phyloP scores from a whole-genome alignment of 2,329 filamentous ascomycete genomes.

The Trichothecium roseum region DNA sequence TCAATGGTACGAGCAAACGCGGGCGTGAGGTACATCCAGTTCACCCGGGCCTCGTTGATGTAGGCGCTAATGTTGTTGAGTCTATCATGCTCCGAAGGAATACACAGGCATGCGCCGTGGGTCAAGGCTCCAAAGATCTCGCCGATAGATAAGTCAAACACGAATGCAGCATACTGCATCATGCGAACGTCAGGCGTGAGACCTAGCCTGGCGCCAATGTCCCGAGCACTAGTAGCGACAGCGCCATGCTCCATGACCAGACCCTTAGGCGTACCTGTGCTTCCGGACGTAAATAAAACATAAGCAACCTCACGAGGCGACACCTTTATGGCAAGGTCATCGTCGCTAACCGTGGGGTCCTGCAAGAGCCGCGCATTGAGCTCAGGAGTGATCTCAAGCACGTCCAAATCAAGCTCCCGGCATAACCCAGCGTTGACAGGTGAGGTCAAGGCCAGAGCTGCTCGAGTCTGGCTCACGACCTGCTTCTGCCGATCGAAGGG shows the following conservation, averaged over 20 bases:
- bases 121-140: slow-evolving; percentile 1
- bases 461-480: slow-evolving; percentile 2
- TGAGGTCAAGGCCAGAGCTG: neutral
- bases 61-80: neutral
- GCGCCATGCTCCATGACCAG: slow-evolving; percentile 7
- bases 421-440: neutral
- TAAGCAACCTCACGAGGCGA: slow-evolving; percentile 6
- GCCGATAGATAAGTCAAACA: slow-evolving; percentile 1
- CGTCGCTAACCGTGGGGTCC: neutral
- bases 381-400: slow-evolving; percentile 3
- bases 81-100: slow-evolving; percentile 1
- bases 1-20: neutral
- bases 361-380: slow-evolving; percentile 1
- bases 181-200: slow-evolving; percentile 1
- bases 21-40: slow-evolving; percentile 1
- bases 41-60: neutral
- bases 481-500: slow-evolving; percentile 3
- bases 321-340: neutral
- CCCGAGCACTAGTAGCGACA: slow-evolving; percentile 4
- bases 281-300: slow-evolving; percentile 8
- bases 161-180: slow-evolving; percentile 2
- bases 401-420: neutral
- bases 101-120: neutral
- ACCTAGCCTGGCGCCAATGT: slow-evolving; percentile 1
- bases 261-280: slow-evolving; percentile 8